Evolutionary conservation across 2,329 filamentous ascomycete genomes (phyloP).

Genomic region (Talaromyces islandicus): DNA sequence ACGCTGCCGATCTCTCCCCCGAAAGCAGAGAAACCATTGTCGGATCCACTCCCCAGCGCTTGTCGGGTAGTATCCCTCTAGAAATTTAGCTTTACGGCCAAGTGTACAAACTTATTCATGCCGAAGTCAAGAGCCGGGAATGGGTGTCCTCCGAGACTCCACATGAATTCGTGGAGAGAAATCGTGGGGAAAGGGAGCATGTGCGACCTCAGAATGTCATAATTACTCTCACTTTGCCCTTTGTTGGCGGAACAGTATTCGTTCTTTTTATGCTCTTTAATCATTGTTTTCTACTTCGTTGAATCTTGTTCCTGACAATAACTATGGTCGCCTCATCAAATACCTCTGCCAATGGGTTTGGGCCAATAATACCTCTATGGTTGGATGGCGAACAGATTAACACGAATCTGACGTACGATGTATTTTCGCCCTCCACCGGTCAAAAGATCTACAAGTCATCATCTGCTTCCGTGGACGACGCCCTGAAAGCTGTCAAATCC

Average conservation of each 20-base stretch:
- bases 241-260: neutral
- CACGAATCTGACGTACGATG: neutral
- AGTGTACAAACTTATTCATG: neutral
- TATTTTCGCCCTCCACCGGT: neutral
- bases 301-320: neutral
- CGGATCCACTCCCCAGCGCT: neutral
- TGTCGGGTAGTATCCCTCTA: neutral
- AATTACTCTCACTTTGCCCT: neutral
- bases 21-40: neutral
- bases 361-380: neutral
- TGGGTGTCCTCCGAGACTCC: neutral
- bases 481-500: constrained; percentile 48
- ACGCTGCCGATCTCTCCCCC: too few relatives aligned
- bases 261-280: neutral
- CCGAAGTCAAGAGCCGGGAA: neutral
- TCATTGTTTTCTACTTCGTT: neutral
- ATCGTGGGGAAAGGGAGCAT: neutral
- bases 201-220: neutral
- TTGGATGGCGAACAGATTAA: neutral
- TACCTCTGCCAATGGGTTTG: neutral
- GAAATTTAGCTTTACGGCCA: neutral
- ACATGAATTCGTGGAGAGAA: neutral
- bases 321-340: neutral
- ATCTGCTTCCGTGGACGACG: constrained; percentile 24
- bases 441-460: neutral